These are phyloP conservation scores for Laburnicola sp. DNA, from an alignment of 2,329 filamentous ascomycete genomes.

Conservation along the genomic window DNA sequence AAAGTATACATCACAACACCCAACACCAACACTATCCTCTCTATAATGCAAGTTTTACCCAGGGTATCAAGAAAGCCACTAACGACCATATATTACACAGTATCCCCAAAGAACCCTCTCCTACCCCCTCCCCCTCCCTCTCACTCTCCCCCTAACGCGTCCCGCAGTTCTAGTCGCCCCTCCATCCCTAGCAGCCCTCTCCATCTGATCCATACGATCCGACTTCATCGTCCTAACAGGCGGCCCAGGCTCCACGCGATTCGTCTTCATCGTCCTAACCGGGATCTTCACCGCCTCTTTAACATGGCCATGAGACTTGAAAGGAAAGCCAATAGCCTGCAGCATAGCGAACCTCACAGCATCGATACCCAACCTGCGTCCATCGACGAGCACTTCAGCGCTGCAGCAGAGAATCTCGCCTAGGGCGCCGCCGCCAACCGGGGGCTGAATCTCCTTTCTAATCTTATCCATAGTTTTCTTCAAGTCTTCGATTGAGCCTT, in stretches of 20 bases:
- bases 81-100: too few species aligned
- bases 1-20: too few species aligned
- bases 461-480: slow-evolving; percentile 44
- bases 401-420: slow-evolving; percentile 66
- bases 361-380: slow-evolving; percentile 61
- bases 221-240: neutral
- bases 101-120: too few species aligned
- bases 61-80: too few species aligned
- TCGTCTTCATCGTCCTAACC: slow-evolving; percentile 4
- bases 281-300: neutral
- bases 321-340: slow-evolving; percentile 52
- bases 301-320: neutral
- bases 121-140: too few species aligned
- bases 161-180: too few species aligned
- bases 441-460: slow-evolving; percentile 41
- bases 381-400: slow-evolving; percentile 53
- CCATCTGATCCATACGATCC: neutral
- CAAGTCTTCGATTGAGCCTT: slow-evolving; percentile 50
- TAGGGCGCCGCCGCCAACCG: slow-evolving; percentile 46
- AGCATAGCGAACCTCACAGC: slow-evolving; percentile 67
- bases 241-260: neutral
- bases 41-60: too few species aligned
- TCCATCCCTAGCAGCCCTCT: too few species aligned
- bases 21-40: too few species aligned
- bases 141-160: too few species aligned